A percentile compares a stretch with the other conserved stretches of the same genome.
Evolutionary conservation across 164 flowering plant genomes (phyloP).

Genomic region (Warburgia ugandensis): DNA sequence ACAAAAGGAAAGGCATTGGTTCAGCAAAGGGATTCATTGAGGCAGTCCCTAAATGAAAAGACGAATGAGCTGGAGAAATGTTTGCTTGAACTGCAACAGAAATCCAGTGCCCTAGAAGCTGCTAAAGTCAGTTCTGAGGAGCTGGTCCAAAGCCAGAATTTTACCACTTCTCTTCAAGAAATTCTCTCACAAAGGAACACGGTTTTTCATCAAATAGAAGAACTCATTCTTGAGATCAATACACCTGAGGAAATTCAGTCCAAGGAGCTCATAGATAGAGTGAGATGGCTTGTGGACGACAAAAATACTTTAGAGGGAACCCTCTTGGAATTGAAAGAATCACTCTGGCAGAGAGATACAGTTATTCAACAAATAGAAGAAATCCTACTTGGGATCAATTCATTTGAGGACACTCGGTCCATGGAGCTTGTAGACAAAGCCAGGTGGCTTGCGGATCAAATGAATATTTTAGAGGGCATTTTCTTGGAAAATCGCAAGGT

Average conservation of each 20-base stretch:
- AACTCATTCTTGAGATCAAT: constrained; percentile 33
- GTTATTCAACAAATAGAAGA: too few relatives aligned
- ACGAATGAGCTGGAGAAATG: constrained; percentile 62
- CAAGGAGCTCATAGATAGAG: constrained; percentile 35
- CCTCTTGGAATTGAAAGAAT: too few relatives aligned
- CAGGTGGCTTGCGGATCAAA: too few relatives aligned
- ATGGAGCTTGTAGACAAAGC: too few relatives aligned
- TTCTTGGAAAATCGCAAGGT: too few relatives aligned
- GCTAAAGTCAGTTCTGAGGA: constrained; percentile 43
- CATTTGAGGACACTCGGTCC: too few relatives aligned
- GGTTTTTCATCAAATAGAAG: constrained; percentile 42
- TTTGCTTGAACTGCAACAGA: constrained; percentile 55
- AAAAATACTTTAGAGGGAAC: constrained; percentile 11
- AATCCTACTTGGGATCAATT: too few relatives aligned
- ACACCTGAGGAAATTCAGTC: constrained; percentile 37
- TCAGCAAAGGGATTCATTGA: constrained; percentile 79
- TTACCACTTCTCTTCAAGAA: constrained; percentile 58
- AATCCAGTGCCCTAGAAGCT: constrained; percentile 58
- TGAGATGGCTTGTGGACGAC: constrained; percentile 47
- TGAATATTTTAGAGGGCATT: too few relatives aligned
- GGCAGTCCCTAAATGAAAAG: constrained; percentile 66
- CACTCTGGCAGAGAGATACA: too few relatives aligned
- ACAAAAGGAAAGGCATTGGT: constrained; percentile 95
- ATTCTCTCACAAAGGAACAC: constrained; percentile 33
- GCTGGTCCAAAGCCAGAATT: constrained; percentile 37